Percentiles rank a stretch among this genome's conserved stretches.
Conservation (phyloP, 148 eudicot species). For the Camellia sinensis region DNA sequence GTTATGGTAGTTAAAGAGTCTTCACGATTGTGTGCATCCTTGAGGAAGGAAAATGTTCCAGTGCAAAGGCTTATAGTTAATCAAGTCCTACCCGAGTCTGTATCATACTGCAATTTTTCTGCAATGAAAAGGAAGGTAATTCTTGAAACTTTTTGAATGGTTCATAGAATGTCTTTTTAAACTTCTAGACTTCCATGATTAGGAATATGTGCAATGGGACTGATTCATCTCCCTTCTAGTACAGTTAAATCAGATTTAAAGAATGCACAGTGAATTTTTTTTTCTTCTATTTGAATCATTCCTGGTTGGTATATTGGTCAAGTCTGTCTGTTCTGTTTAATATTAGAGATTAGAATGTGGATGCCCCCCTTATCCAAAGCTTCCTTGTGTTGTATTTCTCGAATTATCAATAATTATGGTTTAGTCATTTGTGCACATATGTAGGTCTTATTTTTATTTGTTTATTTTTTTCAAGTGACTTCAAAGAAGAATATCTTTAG, state of each 20-base stretch:
- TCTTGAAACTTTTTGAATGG: not conserved
- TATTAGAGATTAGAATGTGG: not conserved
- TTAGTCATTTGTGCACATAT: no score
- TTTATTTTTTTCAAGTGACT: no score
- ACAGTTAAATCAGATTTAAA: not conserved
- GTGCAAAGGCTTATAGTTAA: slow-evolving; percentile 85
- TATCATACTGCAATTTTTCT: slow-evolving; percentile 94
- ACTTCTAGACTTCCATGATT: not conserved
- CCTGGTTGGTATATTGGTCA: not conserved
- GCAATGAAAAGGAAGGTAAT: slow-evolving; percentile 88
- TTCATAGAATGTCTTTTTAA: not conserved
- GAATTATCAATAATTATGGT: no score
- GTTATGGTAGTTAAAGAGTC: slow-evolving; percentile 94
- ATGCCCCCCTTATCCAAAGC: not conserved
- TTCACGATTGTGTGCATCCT: slow-evolving; percentile 61
- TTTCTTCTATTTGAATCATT: not conserved
- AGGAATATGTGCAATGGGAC: not conserved
- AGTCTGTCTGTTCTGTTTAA: not conserved
- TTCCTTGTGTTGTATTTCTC: not conserved
- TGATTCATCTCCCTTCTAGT: not conserved
- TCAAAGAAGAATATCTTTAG: no score
- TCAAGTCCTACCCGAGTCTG: slow-evolving; percentile 87
- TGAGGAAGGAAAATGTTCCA: slow-evolving; percentile 38
- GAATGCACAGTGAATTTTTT: not conserved
- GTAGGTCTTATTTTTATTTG: no score